These are phyloP conservation scores for Talaromyces sp. DNA, from an alignment of 2,329 filamentous ascomycete genomes.

Conservation along the genomic window DNA sequence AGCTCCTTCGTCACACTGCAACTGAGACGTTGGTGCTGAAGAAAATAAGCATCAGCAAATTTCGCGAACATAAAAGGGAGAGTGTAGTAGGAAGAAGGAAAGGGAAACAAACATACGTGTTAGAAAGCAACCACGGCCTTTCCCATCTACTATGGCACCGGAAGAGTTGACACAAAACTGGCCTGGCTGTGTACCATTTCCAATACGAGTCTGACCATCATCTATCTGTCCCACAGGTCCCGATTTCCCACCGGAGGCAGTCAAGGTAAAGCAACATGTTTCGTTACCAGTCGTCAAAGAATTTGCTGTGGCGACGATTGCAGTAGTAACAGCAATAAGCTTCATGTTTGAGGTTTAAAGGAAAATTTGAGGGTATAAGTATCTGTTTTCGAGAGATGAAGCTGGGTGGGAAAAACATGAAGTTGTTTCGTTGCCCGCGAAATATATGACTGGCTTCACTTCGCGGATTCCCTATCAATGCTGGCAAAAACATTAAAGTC, in stretches of 20 bases:
- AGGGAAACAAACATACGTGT: conserved; percentile 45
- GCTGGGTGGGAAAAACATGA: not conserved
- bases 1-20: conserved; percentile 58
- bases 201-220: conserved; percentile 60
- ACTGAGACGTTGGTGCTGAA: conserved; percentile 52
- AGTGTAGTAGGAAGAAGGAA: conserved; percentile 13
- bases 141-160: conserved; percentile 52
- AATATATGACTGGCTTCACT: not conserved
- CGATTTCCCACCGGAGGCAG: conserved; percentile 44
- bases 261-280: conserved; percentile 52
- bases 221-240: conserved; percentile 57
- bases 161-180: conserved; percentile 53
- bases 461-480: not conserved
- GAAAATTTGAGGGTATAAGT: not conserved
- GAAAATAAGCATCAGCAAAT: not conserved
- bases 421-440: not conserved
- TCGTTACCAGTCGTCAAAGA: conserved; percentile 35
- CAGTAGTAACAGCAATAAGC: conserved; percentile 32
- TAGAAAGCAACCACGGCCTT: conserved; percentile 59
- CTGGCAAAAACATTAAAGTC: not conserved
- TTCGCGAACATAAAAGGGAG: not conserved
- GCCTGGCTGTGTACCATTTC: conserved; percentile 43
- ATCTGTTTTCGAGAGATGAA: not conserved
- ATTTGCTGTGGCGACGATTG: conserved; percentile 38
- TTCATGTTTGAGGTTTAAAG: conserved; percentile 29